These are phyloP conservation scores for Salicornia ramosissima DNA, from an alignment of 148 eudicot species.

Conservation along the genomic window DNA sequence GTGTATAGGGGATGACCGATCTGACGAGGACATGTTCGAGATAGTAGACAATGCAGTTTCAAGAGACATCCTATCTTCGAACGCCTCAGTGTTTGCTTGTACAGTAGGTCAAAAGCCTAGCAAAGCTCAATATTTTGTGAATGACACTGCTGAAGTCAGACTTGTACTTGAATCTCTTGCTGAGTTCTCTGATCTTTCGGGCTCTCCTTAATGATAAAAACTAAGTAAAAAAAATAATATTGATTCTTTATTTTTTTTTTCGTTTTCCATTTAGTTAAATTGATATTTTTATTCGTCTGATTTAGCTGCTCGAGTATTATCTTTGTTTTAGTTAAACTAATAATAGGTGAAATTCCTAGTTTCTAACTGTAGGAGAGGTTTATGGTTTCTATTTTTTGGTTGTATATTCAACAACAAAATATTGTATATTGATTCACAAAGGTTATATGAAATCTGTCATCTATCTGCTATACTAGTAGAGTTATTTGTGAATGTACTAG, in stretches of 20 bases:
- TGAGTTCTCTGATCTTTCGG: slow-evolving; percentile 22
- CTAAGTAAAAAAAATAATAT: background rate
- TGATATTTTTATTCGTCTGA: background rate
- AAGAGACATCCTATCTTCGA: slow-evolving; percentile 21
- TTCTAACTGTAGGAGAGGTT: background rate
- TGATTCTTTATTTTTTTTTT: slow-evolving; percentile 25
- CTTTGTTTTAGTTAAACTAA: background rate
- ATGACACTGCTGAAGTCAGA: slow-evolving; percentile 36
- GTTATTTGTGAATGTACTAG: too few species aligned
- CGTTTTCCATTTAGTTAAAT: background rate
- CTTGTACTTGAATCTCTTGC: slow-evolving; percentile 34
- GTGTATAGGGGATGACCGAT: slow-evolving; percentile 36
- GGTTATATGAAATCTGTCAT: too few species aligned
- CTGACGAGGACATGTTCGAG: slow-evolving; percentile 42
- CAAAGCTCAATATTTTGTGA: slow-evolving; percentile 38
- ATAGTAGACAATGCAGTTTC: slow-evolving; percentile 27
- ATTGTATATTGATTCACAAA: background rate
- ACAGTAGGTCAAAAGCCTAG: slow-evolving; percentile 44
- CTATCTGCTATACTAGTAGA: too few species aligned
- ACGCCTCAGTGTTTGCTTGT: slow-evolving; percentile 32
- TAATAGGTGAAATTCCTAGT: background rate
- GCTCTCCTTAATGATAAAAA: slow-evolving; percentile 12
- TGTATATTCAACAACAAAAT: background rate
- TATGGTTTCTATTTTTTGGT: background rate
- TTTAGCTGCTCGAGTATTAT: background rate